Base-by-base conservation (phyloP, 2,329 filamentous ascomycete genomes). In the Pseudocercospora cruenta region DNA sequence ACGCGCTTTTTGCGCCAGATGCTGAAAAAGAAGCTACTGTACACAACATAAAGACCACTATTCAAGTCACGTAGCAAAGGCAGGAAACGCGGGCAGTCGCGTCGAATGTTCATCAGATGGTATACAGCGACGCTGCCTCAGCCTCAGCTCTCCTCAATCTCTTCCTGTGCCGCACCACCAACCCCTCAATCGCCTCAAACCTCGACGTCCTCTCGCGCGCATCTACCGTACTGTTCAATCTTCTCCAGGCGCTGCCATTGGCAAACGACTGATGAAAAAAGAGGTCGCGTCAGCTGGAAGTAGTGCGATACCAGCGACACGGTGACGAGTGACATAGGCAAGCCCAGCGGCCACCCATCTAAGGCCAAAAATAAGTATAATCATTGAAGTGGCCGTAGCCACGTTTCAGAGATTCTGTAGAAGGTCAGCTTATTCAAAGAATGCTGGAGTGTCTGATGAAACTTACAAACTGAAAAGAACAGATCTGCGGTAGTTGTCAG, bases 301-400 rank as follows among this genome's bases (percentile, higher is more conserved):
- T 62, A 65, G 63, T 65, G 63, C 51, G 28, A 65, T 53, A 51
- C 49, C 58, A 54, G 58, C 43, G 58, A 65, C 63, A 65, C 63
- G 51, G 58, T 65, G 63, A 49, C 58, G n/a, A 19, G 55, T 51
- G 43, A 53, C 49, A 62, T 62, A 54, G 59, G 63, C 63, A 65
- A 65, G 63, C 58, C 59, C 58, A 65, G 63, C 49, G 63, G 51
- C 28, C 43, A 49, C 57, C 19, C 33, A 43, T 62, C 63, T 24
- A 54, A 19, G 33, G 60, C 31, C 58, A 65, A 65, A 65, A 65
- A 65, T 65, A 58, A 65, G 63, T 58, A 58, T 62, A 62, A 62
- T 61, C 58, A 39, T 53, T 28, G 60, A 62, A 58, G 51, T 53
- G 26, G 45, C 58, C 58, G 63, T 62, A 59, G 58, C 31, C 26